A percentile compares a stretch with the other conserved stretches of the same genome.
Evolutionary conservation across 495 filamentous ascomycete species (phyloP).

Genomic region (Trichoderma erinaceum): DNA sequence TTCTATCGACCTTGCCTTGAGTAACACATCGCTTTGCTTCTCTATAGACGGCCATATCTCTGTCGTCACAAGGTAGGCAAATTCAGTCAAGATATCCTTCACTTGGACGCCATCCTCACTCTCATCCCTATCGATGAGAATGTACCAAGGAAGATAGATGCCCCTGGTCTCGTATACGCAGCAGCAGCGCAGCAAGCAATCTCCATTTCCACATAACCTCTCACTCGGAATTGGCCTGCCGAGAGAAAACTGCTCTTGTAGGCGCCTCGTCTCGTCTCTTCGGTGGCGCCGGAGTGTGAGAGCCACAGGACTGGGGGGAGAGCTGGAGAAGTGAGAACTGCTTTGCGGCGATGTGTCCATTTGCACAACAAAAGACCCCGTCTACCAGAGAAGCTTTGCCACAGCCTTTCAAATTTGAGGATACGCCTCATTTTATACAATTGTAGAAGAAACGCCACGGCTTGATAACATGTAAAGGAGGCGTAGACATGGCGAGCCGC

Average conservation of each 20-base stretch:
- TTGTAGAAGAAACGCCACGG: not conserved
- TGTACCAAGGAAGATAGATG: not conserved
- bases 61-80: not conserved
- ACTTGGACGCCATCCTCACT: not conserved
- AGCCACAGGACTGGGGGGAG: not conserved
- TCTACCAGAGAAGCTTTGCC: not conserved
- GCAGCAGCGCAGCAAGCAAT: constrained; percentile 4
- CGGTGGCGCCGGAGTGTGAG: not conserved
- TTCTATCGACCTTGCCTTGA: not conserved
- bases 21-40: not conserved
- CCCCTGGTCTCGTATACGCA: not conserved
- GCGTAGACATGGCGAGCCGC: not conserved
- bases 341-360: not conserved
- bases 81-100: not conserved
- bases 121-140: not conserved
- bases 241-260: not conserved
- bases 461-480: not conserved
- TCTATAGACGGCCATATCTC: not conserved
- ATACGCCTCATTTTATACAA: not conserved
- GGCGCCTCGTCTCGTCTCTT: not conserved
- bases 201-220: not conserved
- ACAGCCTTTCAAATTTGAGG: not conserved
- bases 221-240: not conserved
- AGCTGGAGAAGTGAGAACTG: not conserved
- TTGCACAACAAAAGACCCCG: not conserved